Evolutionary conservation across 768 basidiomycete species (phyloP).

Genomic region (Boletus coccyginus): DNA sequence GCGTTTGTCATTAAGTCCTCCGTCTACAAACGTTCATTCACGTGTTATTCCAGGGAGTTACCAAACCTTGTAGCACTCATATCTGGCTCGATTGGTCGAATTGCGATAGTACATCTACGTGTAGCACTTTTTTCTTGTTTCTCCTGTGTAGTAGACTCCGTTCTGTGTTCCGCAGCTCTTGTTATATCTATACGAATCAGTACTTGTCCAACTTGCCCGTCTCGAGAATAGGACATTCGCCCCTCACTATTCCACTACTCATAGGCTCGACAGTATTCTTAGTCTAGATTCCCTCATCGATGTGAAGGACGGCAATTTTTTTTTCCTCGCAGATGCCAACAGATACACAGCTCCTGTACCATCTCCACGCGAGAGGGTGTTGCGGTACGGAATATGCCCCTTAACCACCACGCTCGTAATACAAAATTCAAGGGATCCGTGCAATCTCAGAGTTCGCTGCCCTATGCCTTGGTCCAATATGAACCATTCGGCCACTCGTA

Average conservation of each 20-base stretch:
- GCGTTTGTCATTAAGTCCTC: slow-evolving; percentile 21
- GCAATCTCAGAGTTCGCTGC: background rate
- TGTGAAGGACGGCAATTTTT: background rate
- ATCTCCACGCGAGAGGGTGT: background rate
- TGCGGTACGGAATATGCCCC: background rate
- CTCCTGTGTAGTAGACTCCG: slow-evolving; percentile 18
- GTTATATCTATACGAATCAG: slow-evolving; percentile 25
- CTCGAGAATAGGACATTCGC: slow-evolving; percentile 3
- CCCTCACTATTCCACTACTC: slow-evolving; percentile 2
- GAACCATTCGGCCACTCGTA: slow-evolving; percentile 82
- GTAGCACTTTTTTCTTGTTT: slow-evolving; percentile 30
- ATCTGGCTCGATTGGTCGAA: slow-evolving; percentile 4
- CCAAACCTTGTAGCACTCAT: slow-evolving; percentile 24
- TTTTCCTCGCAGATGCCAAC: background rate
- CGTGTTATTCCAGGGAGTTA: slow-evolving; percentile 26
- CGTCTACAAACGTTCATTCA: slow-evolving; percentile 1
- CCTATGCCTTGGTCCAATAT: slow-evolving; percentile 23
- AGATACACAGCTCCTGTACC: background rate
- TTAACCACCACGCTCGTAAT: background rate
- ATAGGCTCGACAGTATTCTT: background rate
- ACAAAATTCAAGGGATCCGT: background rate
- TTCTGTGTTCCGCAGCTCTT: slow-evolving; percentile 9
- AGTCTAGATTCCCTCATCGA: background rate
- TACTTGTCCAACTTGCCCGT: slow-evolving; percentile 4
- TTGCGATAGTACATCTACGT: slow-evolving; percentile 19